Base-by-base conservation (phyloP, 768 basidiomycete genomes). In the Dendrothele bispora region DNA sequence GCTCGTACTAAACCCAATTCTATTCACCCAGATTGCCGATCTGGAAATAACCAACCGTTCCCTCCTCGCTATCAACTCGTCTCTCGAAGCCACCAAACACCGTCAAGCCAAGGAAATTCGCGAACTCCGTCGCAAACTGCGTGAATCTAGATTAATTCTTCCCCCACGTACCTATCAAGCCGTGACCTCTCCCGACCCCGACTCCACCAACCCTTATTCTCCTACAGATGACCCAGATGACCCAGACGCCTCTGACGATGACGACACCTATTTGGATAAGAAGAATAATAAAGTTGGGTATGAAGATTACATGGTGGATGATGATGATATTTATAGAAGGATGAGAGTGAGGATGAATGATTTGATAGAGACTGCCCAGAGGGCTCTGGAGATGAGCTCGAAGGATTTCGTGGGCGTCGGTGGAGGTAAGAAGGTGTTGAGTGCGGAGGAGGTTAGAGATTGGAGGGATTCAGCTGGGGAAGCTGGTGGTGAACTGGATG, bases 41-140 rank as follows among this genome's bases (percentile, higher is more conserved):
- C 74, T 95, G 10, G 90, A 95, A 66, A 95, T 95, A 59, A 86
- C 90, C 5, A 95, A 92, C 64, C 77, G 80, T 27, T 95, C 92
- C 1, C 75, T 95, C 15, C 74, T 95, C 38, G 81, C 83, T 2
- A 92, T 95, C 68, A 95, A 95, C 59, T 72, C 85, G 2, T 79
- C 86, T 15, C 75, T 95, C 18, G 92, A 95, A 64, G 78, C 83
- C 28, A 79, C 81, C 27, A 92, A 91, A 66, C 80, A 86, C 54
- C 78, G 77, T 24, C 92, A 95, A 59, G 82, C 85, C 6, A 83
- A 81, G 53, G 93, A 95, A 66, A 93, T 95, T 43, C 80, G 88
- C 18, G 89, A 92, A 34, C 73, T 95, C 15, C 81, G 86, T 12
- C 82, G 91, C 26, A 89, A 84, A 58, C 70, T 95, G 39, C 83